Base-by-base conservation (phyloP, 2,329 filamentous ascomycete genomes). In the Hypoxylon sp. region DNA sequence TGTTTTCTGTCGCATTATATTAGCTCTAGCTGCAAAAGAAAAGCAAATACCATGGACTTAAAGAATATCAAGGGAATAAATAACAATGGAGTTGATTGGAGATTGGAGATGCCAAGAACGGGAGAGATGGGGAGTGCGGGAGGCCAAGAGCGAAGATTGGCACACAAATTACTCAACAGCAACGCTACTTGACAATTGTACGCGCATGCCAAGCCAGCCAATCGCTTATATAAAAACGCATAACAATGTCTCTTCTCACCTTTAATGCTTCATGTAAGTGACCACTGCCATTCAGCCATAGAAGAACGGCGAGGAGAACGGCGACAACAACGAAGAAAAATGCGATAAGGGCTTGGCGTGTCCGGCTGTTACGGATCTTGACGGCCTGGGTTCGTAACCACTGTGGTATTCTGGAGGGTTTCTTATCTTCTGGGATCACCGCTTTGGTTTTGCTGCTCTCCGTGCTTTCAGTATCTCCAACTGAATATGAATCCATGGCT, bases 1-100 rank as follows among this genome's bases (percentile, higher is more conserved):
- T 33, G 74, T 73, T 70, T 74, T 73, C 75, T 77, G 54, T 47
- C 39, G 37, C 65, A 70, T 71, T 51, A 66, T 76, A 67, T 76
- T 57, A 76, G 72, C 60, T 57, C 59, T 26, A 4, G 39, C 44
- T 47, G 42, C 22, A 48, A 37, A 5, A 37, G 35, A 22, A 29
- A n/a, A 47, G 33, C 19, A 29, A 46, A 42, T 48, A 42, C 58
- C 58, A 59, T 4, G n/a, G 26, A 53, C 8, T 17, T 26, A 35
- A 17, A 44, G 14, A 14, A 10, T 22, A 62, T 26, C 13, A 37
- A 37, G 9, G 31, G 35, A 39, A 37, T 39, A n/a, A 37, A 24
- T 19, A 37, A 26, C 22, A 48, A 24, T 56, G 26, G 54, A 54
- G 63, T 60, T 4, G 22, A 47, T 56, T 47, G 54, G 52, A 54